Evolutionary conservation across 768 basidiomycete species (phyloP), one percentile per base, ranked within the genome.

Genomic region (Tulasnella sp.): DNA sequence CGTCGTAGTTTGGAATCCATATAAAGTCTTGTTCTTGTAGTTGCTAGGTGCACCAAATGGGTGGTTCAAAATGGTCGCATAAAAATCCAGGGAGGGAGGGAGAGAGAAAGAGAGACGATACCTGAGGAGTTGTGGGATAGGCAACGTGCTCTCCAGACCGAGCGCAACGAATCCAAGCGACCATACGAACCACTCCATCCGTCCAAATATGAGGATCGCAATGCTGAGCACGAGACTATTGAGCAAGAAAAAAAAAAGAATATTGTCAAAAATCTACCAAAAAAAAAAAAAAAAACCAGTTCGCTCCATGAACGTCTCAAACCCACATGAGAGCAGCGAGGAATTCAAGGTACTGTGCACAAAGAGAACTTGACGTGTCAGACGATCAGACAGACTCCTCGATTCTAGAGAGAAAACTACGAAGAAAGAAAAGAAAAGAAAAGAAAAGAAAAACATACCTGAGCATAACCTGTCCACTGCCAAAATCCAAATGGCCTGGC

Each of bases 281-380:
- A n/a, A n/a, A n/a, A n/a, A n/a, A n/a, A n/a, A n/a, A n/a, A n/a
- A n/a, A n/a, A n/a, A n/a, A n/a, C n/a, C n/a, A 7, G 34, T 38
- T 5, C 34, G 15, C 34, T 61, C 34, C 55, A 50, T 53, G 21
- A 30, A 29, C 49, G 1, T 10, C n/a, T 15, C 12, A 11, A 58
- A 64, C 78, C 45, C 63, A 89, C 89, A 91, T 84, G 60, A 85
- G 75, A 8, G 80, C 84, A 8, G 85, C 85, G 53, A 92, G 74
- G 70, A 87, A 90, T 66, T 92, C 89, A 53, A 92, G 75, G 67
- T 92, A 84, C 65, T 87, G 85, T n/a, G n/a, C n/a, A n/a, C n/a
- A 1, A 3, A 19, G 21, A 19, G 25, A 55, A 25, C n/a, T n/a
- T n/a, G n/a, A n/a, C n/a, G n/a, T n/a, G n/a, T n/a, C n/a, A n/a